phyloP scores from a whole-genome alignment of 768 basidiomycete species.

The Lepiota venenata region DNA sequence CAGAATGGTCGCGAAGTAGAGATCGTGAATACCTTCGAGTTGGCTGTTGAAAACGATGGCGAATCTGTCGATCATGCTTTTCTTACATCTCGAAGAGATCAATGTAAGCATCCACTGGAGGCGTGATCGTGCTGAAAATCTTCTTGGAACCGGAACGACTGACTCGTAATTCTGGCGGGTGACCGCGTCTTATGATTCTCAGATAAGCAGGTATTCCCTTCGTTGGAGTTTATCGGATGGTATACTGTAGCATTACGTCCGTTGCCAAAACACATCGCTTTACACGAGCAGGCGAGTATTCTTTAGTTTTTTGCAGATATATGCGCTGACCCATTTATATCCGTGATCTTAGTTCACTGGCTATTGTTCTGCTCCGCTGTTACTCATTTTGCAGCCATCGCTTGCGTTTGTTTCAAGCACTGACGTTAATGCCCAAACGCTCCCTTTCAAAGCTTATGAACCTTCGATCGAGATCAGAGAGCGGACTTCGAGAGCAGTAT shows the following conservation, averaged over 20 bases:
- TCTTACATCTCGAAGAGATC: constrained; percentile 77
- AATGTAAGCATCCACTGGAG: constrained; percentile 50
- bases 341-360: constrained; percentile 59
- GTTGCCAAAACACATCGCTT: constrained; percentile 66
- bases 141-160: constrained; percentile 4
- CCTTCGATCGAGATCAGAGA: constrained; percentile 84
- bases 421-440: constrained; percentile 61
- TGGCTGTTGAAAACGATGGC: constrained; percentile 60
- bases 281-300: constrained; percentile 78
- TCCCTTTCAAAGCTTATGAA: constrained; percentile 94
- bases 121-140: constrained; percentile 1
- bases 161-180: constrained; percentile 1
- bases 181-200: constrained; percentile 13
- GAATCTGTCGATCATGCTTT: constrained; percentile 78
- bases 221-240: constrained; percentile 97
- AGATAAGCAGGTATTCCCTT: constrained; percentile 99
- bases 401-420: constrained; percentile 39
- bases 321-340: not conserved
- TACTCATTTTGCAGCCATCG: constrained; percentile 70
- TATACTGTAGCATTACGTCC: constrained; percentile 85
- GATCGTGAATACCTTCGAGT: constrained; percentile 95
- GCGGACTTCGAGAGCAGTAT: constrained; percentile 71
- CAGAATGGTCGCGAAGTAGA: constrained; percentile 94
- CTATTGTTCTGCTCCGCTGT: constrained; percentile 86
- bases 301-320: not conserved